Evolutionary conservation across 1,284 basidiomycete genomes (phyloP), one percentile per base, ranked within the genome.

Genomic region (Farysia itapuensis): DNA sequence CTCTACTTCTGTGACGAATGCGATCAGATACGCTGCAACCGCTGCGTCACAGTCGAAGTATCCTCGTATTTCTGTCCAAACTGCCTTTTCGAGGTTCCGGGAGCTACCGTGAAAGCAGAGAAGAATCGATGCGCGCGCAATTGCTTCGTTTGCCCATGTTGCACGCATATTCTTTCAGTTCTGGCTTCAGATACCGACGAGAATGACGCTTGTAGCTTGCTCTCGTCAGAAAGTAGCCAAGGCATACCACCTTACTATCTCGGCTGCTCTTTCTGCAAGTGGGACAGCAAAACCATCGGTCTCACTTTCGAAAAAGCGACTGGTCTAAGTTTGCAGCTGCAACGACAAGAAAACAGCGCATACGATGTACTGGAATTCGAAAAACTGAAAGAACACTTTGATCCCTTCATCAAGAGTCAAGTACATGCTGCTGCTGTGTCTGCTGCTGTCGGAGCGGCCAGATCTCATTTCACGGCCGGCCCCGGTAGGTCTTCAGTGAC

Each of bases 1-100:
- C 85, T 98, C 14, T 95, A 91, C 79, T 98, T 97, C 78, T 99
- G 95, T 78, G 93, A 96, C 78, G 94, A 97, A 81, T 99, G 95
- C 79, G 92, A 97, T 77, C 86, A 88, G 2, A 84, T 98, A 31
- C 81, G 92, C 43, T 99, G 95, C 75, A 88, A 93, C 72, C 84
- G 86, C 61, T 98, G 95, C 70, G 89, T 95, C 7, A 84, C 86
- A 4, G 80, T 90, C 39, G 95, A 99, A 82, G 87, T 97, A 73
- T 89, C 90, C 72, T 89, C 89, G 41, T 97, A 96, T 78, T 97
- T 90, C 77, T 99, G 95, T 74, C 95, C 95, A 18, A 93, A 94
- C 77, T 99, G 95, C 77, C 81, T 97, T n/a, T 98, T 98, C 77
- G 95, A 98, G 71, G 94, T 98, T 4, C 95, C 94, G 0, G 89